Base-by-base conservation (phyloP, 805 yeast species). In the Vanderwaltozyma polyspora region DNA sequence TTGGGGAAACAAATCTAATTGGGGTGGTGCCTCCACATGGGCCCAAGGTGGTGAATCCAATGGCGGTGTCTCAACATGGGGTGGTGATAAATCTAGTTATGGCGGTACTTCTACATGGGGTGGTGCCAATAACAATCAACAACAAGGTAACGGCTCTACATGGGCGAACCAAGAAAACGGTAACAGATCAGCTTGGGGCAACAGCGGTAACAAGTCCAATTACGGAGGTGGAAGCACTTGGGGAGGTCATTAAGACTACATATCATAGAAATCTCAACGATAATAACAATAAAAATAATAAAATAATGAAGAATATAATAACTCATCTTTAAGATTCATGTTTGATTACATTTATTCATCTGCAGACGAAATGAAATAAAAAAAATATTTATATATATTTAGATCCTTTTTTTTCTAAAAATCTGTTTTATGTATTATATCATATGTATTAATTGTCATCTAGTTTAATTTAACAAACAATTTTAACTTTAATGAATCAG, bases 21-120 rank as follows among this genome's bases (percentile, higher is more conserved):
- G 67, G 62, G 69, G 69, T 40, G 72, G 72, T 16, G 71, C 72
- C 6, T 68, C 74, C 3, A 66, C 74, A 18, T 49, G 64, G 63
- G 61, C 59, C 10, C 54, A 62, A 12, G 59, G 60, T 22, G 60
- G 59, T 25, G 60, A 55, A 25, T 16, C 44, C 19, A 68, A 68
- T 16, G 62, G 65, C 22, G 60, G 66, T 16, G 67, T 76, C 42
- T 55, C 68, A 8, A 62, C 67, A 57, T 68, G 71, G 36, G 59
- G 61, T 31, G 66, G 63, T 30, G 54, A 53, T 37, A 54, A 43
- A 33, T 55, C 62, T 12, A 54, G 57, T 26, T 53, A 64, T 33
- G 66, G 68, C 26, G 62, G 62, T 35, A 64, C 66, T 3, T 59
- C 70, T 7, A 57, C 70, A 1, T 67, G 70, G 65, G 64, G 63